Conservation (phyloP, 495 filamentous ascomycete genomes). For the Neurospora africana region DNA sequence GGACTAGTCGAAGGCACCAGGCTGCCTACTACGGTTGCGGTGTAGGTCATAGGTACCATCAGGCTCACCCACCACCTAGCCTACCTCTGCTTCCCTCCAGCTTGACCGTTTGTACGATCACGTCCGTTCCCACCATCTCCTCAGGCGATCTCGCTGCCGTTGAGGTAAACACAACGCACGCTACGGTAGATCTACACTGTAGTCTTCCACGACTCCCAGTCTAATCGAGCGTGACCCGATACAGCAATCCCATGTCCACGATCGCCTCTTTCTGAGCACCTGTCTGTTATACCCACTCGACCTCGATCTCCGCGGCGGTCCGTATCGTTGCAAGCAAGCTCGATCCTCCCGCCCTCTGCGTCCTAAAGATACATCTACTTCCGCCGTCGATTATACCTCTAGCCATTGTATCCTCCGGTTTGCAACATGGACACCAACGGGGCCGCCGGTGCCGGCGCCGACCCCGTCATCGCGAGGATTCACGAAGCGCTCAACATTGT, state of each 20-base stretch:
- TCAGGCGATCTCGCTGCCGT: background rate
- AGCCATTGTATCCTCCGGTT: constrained; percentile 1
- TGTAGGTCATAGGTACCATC: background rate
- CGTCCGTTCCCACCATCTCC: background rate
- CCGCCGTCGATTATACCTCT: background rate
- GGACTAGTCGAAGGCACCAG: background rate
- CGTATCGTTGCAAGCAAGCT: background rate
- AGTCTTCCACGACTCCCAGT: background rate
- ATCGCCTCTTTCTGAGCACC: background rate
- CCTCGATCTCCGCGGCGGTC: background rate
- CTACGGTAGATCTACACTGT: background rate
- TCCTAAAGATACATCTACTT: background rate
- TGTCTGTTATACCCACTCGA: background rate
- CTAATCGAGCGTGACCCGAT: background rate
- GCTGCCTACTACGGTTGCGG: background rate
- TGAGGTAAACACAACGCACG: background rate
- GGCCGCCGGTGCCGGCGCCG: constrained; percentile 10
- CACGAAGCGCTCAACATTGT: constrained; percentile 75
- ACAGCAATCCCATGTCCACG: background rate
- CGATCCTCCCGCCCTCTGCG: background rate
- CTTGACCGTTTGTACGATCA: background rate
- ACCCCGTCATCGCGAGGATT: constrained; percentile 46
- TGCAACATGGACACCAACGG: constrained; percentile 17
- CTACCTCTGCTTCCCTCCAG: background rate
- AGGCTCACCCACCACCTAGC: background rate